Evolutionary conservation across 2,329 filamentous ascomycete species (phyloP).

Genomic region (Penicillium sp.): DNA sequence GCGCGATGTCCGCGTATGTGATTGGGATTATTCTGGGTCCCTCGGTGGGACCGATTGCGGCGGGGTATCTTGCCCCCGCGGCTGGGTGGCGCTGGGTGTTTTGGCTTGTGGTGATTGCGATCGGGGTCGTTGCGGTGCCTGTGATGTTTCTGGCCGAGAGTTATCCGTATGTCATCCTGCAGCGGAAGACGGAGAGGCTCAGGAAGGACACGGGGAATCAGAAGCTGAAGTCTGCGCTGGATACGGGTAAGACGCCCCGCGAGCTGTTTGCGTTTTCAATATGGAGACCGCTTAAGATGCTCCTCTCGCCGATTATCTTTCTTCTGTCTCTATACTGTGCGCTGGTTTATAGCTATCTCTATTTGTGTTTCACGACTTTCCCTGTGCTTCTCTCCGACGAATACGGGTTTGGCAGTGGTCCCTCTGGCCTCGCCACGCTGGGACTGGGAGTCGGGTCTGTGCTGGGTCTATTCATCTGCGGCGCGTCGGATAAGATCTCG

Average conservation of each 20-base stretch:
- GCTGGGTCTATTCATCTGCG: conserved; percentile 36
- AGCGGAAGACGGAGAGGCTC: conserved; percentile 31
- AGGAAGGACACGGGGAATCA: conserved; percentile 21
- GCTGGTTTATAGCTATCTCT: conserved; percentile 58
- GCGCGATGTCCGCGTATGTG: conserved; percentile 59
- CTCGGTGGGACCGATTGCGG: conserved; percentile 38
- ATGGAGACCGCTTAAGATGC: conserved; percentile 49
- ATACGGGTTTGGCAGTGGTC: conserved; percentile 47
- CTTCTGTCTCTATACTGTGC: conserved; percentile 54
- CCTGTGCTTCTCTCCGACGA: conserved; percentile 51
- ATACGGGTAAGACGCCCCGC: too few species aligned
- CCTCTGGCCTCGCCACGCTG: conserved; percentile 51
- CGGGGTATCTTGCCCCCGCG: conserved; percentile 38
- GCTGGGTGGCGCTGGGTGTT: conserved; percentile 47
- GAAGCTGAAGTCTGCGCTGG: too few species aligned
- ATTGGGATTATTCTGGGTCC: conserved; percentile 51
- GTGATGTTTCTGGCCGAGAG: conserved; percentile 34
- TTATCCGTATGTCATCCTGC: conserved; percentile 36
- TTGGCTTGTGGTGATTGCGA: conserved; percentile 42
- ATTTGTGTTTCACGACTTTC: conserved; percentile 57
- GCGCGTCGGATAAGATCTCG: conserved; percentile 29
- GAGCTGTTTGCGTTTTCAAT: conserved; percentile 25
- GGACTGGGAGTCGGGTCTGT: conserved; percentile 48
- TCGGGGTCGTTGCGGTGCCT: conserved; percentile 30
- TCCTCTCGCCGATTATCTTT: conserved; percentile 44